Evolutionary conservation across 805 yeast genomes (phyloP), one percentile per base, ranked within the genome.

Genomic region (Nakazawaea siamensis): DNA sequence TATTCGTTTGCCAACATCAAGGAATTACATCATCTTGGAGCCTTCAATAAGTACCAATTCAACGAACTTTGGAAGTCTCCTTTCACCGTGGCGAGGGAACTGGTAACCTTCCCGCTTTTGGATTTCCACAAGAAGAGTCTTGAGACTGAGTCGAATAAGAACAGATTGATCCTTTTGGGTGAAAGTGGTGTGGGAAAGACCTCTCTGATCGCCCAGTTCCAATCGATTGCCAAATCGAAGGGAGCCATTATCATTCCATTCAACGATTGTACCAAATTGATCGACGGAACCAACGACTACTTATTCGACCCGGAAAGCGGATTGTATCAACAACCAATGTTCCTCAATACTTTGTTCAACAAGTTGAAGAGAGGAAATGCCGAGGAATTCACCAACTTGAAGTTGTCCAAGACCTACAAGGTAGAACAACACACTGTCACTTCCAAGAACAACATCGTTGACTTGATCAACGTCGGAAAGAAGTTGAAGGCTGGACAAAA

Each of bases 181-280:
- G 77, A 70, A 37, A 58, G 71, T 29, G 95, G 95, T 32, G 66
- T 72, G 9, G 97, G 97, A 6, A 88, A 87, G 60, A 72, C 90
- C 3, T 73, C 85, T 0, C 49, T 79, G 25, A 47, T 87, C 31
- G 55, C 88, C 0, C 95, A 87, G 54, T 64, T 78, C 2, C 80
- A 80, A 28, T 73, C 80, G 0, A 55, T 82, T 31, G 68, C 76
- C 3, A 51, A 58, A 8, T 47, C 64, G 23, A 51, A 57, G 21
- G 54, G 62, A 13, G 55, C 68, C 18, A 62, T 80, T 12, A 57
- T 84, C 4, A 47, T 87, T 30, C 84, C 82, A 33, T 55, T 86
- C 13, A 73, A 86, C 19, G 61, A 74, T 41, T 76, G 86, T 1
- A 70, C 66, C 25, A 57, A 62, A 20, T 63, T 84, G 16, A 62